These are phyloP conservation scores for Penicillium malachiteum DNA, from an alignment of 495 filamentous ascomycete genomes.

Conservation along the genomic window DNA sequence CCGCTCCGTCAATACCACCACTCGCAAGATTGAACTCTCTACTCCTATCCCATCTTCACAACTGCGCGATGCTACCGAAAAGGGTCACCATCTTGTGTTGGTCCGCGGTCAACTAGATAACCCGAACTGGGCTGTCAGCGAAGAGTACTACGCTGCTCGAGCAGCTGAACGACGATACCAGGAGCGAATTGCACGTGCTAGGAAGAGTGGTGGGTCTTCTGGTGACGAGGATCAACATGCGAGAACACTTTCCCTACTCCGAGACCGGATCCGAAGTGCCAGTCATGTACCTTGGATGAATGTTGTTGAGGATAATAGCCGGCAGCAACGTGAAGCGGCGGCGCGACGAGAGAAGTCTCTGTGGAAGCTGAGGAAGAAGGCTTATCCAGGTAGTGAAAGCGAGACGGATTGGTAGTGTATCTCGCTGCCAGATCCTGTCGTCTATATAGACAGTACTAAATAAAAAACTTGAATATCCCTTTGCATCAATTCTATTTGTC, in stretches of 20 bases:
- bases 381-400: conserved; percentile 42
- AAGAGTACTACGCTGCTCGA: conserved; percentile 44
- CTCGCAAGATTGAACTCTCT: conserved; percentile 43
- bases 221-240: conserved; percentile 18
- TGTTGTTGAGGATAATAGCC: conserved; percentile 41
- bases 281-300: conserved; percentile 49
- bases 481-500: too few species aligned
- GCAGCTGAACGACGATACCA: conserved; percentile 39
- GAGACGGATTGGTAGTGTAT: conserved; percentile 37
- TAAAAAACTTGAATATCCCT: too few species aligned
- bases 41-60: conserved; percentile 44
- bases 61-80: conserved; percentile 32
- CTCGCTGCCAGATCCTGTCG: background rate
- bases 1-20: conserved; percentile 41
- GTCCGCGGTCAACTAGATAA: conserved; percentile 54
- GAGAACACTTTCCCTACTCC: conserved; percentile 24
- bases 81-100: conserved; percentile 45
- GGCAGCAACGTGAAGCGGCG: conserved; percentile 30
- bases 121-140: conserved; percentile 51
- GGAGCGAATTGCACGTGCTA: conserved; percentile 18
- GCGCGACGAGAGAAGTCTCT: conserved; percentile 36
- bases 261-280: conserved; percentile 37
- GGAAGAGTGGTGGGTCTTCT: conserved; percentile 20
- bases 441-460: background rate
- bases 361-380: conserved; percentile 50